Base-by-base conservation (phyloP, 208 protist genomes). In the Trypanosoma congolense region DNA sequence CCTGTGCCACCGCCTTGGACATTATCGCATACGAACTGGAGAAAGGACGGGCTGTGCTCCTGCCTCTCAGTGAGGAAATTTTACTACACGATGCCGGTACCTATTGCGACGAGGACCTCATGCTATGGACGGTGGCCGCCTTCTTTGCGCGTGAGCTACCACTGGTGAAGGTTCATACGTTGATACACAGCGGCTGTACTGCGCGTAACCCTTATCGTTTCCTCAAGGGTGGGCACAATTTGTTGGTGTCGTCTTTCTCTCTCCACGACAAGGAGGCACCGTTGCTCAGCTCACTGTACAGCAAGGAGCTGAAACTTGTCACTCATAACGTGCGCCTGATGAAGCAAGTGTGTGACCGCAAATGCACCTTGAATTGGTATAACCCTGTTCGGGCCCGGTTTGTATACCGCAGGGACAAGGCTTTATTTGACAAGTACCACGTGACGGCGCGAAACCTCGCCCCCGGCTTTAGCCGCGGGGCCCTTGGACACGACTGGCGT, bases 371-470 rank as follows among this genome's bases (percentile, higher is more conserved):
- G 19, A 64, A 85, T 61, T 58, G 76, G 35, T 72, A 81, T 21
- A 95, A 81, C 44, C 81, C 83, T 1, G 61, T 71, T 14, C 75
- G 83, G 1, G 60, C 67, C n/a, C 59, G 76, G 26, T 90, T 91
- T 48, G 57, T 89, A n/a, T 95, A 95, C 64, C 80, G 87, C 25
- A 68, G 87, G 2, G 87, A 95, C 64, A 85, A 83, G 68, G 80
- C 87, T 19, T 44, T 95, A 16, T 95, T 92, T 62, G 87, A 95
- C 61, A 89, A 84, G 68, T 92, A 86, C 56, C 87, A 92, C 61
- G 69, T 75, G 1, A 77, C 73, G 2, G 83, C 79, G n/a, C 80
- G 87, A 22, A 65, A 95, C 43, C 48, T 90, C 0, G 78, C 83
- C 3, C 83, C 81, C 4, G 87, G 87, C 33, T 95, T 95, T 56